phyloP scores from a whole-genome alignment of 768 basidiomycete species.

The Mycena rebaudengoi region DNA sequence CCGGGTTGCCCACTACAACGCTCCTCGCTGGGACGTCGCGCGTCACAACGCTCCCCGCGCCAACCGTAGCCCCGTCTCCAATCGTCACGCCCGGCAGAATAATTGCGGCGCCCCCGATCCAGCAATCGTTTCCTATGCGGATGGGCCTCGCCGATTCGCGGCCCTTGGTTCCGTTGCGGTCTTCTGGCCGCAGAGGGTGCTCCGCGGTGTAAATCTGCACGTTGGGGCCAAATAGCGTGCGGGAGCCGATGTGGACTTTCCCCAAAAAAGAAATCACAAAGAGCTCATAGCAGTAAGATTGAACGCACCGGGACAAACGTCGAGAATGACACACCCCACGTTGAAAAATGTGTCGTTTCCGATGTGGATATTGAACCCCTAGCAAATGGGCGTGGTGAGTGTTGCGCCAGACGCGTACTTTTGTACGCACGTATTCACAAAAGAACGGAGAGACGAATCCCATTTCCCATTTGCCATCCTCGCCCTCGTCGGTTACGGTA shows the following conservation, averaged over 20 bases:
- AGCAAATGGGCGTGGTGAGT: no score
- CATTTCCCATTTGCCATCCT: no score
- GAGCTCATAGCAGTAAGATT: no score
- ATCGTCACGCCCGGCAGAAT: slow-evolving; percentile 16
- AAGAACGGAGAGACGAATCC: no score
- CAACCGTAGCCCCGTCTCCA: slow-evolving; percentile 13
- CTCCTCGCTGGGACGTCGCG: slow-evolving; percentile 1
- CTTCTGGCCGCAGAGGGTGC: background rate
- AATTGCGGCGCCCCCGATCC: slow-evolving; percentile 10
- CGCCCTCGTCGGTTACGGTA: no score
- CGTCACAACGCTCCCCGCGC: slow-evolving; percentile 18
- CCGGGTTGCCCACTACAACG: background rate
- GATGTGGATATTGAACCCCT: no score
- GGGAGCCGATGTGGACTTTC: background rate
- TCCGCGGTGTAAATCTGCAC: background rate
- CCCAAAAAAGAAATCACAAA: no score
- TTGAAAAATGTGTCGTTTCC: no score
- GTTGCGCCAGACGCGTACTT: no score
- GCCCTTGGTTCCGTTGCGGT: background rate
- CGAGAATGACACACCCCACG: no score
- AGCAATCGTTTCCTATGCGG: slow-evolving; percentile 13
- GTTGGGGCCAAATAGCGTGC: background rate
- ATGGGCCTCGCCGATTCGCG: background rate
- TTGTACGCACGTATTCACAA: no score
- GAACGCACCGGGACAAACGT: no score